Evolutionary conservation across 2,329 filamentous ascomycete species (phyloP).

Genomic region (Aspergillus ibericus): DNA sequence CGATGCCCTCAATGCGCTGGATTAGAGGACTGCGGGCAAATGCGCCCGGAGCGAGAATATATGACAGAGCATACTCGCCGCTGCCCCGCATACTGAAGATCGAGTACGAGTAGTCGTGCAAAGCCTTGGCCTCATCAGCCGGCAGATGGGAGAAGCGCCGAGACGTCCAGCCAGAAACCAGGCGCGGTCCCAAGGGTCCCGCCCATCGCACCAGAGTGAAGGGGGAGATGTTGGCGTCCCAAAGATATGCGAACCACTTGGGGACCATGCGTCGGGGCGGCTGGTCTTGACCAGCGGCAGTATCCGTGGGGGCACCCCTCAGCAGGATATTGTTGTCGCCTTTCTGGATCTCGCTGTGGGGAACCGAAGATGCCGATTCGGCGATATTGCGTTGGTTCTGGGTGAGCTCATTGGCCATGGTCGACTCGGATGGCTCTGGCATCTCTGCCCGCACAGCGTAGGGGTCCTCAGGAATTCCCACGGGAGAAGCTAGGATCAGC

Average conservation of each 20-base stretch:
- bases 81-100: constrained; percentile 90
- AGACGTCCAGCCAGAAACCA: constrained; percentile 93
- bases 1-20: constrained; percentile 80
- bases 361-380: constrained; percentile 20
- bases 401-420: constrained; percentile 73
- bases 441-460: constrained; percentile 80
- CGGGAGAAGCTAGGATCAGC: constrained; percentile 89
- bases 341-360: constrained; percentile 28
- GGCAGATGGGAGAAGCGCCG: constrained; percentile 90
- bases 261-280: constrained; percentile 65
- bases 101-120: constrained; percentile 92
- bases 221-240: constrained; percentile 95
- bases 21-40: constrained; percentile 88
- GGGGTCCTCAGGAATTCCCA: constrained; percentile 91
- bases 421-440: constrained; percentile 73
- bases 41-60: constrained; percentile 89
- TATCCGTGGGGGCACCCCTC: constrained; percentile 27
- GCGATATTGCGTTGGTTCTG: constrained; percentile 64
- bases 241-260: constrained; percentile 87
- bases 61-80: constrained; percentile 89
- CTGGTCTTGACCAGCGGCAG: constrained; percentile 32
- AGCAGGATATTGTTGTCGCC: constrained; percentile 57
- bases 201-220: constrained; percentile 87
- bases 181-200: constrained; percentile 83
- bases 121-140: constrained; percentile 71